Conservation (phyloP, 768 basidiomycete species). For the Gloeostereum incarnatum region DNA sequence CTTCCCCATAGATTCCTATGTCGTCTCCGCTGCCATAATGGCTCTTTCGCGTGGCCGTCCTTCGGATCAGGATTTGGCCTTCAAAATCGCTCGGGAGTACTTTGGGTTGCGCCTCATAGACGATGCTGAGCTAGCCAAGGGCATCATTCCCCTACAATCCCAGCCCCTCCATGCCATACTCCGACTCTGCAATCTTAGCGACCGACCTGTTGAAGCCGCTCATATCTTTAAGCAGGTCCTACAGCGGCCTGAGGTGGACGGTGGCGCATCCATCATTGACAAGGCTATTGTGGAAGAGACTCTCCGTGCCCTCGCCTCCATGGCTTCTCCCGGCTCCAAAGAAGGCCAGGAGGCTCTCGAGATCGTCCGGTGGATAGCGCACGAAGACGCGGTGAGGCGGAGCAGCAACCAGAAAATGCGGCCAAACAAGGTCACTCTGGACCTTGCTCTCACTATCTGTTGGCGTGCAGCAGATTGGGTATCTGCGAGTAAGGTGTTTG, state of each 20-base stretch:
- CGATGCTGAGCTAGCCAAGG: slow-evolving; percentile 19
- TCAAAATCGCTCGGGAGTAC: slow-evolving; percentile 53
- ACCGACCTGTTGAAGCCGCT: slow-evolving; percentile 35
- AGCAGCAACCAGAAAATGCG: slow-evolving; percentile 33
- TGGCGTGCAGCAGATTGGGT: slow-evolving; percentile 58
- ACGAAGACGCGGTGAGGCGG: slow-evolving; percentile 35
- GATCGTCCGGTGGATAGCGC: slow-evolving; percentile 62
- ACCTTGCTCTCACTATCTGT: slow-evolving; percentile 55
- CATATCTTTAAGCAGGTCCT: slow-evolving; percentile 56
- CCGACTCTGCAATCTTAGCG: slow-evolving; percentile 40
- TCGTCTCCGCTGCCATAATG: slow-evolving; percentile 42
- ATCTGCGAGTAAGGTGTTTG: slow-evolving; percentile 45
- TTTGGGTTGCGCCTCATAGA: slow-evolving; percentile 51
- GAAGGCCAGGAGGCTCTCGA: slow-evolving; percentile 43
- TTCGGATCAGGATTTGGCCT: slow-evolving; percentile 56
- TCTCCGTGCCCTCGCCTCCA: slow-evolving; percentile 41
- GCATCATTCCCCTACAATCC: slow-evolving; percentile 29
- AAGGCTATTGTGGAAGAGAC: slow-evolving; percentile 52
- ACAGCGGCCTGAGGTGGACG: slow-evolving; percentile 27
- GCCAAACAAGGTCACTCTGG: slow-evolving; percentile 43
- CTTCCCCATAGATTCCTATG: slow-evolving; percentile 42
- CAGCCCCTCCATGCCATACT: slow-evolving; percentile 47
- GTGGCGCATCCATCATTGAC: slow-evolving; percentile 33
- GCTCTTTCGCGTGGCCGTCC: slow-evolving; percentile 47
- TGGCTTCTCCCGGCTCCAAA: slow-evolving; percentile 24